phyloP scores from a whole-genome alignment of 768 basidiomycete species.

The Astraeus odoratus region DNA sequence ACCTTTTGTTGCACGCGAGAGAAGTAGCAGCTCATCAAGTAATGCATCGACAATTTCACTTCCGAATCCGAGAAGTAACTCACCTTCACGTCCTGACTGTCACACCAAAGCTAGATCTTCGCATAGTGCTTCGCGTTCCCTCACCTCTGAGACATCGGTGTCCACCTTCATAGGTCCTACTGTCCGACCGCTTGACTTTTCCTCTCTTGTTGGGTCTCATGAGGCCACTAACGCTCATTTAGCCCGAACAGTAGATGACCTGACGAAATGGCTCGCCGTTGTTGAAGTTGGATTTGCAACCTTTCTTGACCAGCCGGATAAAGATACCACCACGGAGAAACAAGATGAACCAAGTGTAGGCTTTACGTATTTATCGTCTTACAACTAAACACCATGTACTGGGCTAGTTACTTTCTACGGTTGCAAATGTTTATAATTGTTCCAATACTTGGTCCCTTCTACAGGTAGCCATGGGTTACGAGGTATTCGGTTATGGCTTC shows the following conservation, averaged over 20 bases:
- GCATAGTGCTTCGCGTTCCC: conserved; percentile 26
- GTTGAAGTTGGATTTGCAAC: conserved; percentile 66
- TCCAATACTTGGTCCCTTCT: no score
- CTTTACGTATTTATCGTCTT: no score
- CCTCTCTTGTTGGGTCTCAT: conserved; percentile 41
- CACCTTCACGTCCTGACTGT: conserved; percentile 19
- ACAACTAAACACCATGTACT: no score
- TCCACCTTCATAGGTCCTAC: conserved; percentile 33
- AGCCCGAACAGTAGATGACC: conserved; percentile 63
- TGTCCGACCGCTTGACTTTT: conserved; percentile 67
- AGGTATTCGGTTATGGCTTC: conserved; percentile 77
- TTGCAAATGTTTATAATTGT: no score
- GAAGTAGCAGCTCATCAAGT: conserved; percentile 44
- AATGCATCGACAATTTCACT: conserved; percentile 35
- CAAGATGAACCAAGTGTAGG: conserved; percentile 39
- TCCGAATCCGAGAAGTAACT: conserved; percentile 28
- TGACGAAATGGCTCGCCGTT: conserved; percentile 68
- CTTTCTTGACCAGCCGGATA: conserved; percentile 49
- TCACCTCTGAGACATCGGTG: conserved; percentile 26
- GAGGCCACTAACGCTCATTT: conserved; percentile 65
- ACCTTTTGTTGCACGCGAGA: conserved; percentile 41
- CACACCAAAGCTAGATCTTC: conserved; percentile 22
- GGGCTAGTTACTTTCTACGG: no score
- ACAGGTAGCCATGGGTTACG: conserved; percentile 52
- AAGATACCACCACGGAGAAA: conserved; percentile 59